Percentiles rank a stretch among this genome's conserved stretches.
These are phyloP conservation scores for Colletotrichum noveboracense DNA, from an alignment of 2,329 filamentous ascomycete species.

Conservation along the genomic window DNA sequence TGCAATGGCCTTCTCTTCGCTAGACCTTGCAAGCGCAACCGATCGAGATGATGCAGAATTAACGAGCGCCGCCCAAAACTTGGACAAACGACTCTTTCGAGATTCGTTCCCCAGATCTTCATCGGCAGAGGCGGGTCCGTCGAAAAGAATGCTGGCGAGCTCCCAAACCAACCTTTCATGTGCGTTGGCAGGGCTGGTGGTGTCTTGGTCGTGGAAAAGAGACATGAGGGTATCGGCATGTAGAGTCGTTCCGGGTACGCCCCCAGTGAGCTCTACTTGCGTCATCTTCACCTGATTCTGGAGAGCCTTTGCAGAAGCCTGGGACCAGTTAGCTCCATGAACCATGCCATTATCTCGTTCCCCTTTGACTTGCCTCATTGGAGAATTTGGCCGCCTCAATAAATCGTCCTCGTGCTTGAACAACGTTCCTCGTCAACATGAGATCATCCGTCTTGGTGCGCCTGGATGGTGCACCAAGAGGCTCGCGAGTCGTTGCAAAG, in stretches of 20 bases:
- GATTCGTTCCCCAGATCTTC: conserved; percentile 42
- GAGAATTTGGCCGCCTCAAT: conserved; percentile 69
- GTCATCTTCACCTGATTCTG: conserved; percentile 61
- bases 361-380: conserved; percentile 49
- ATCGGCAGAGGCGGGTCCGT: conserved; percentile 58
- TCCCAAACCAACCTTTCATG: conserved; percentile 85
- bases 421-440: conserved; percentile 57
- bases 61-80: conserved; percentile 71
- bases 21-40: conserved; percentile 63
- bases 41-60: conserved; percentile 60
- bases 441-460: conserved; percentile 53
- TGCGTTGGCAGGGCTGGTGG: conserved; percentile 48
- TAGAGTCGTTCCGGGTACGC: conserved; percentile 64
- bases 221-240: conserved; percentile 38
- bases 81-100: conserved; percentile 70
- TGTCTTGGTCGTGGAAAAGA: conserved; percentile 45
- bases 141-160: conserved; percentile 85
- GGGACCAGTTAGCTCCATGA: conserved; percentile 23
- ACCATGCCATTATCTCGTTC: background rate
- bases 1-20: conserved; percentile 84
- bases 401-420: conserved; percentile 69
- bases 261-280: conserved; percentile 56
- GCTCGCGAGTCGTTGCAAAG: conserved; percentile 45
- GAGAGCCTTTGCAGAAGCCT: conserved; percentile 63
- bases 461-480: background rate